phyloP scores from a whole-genome alignment of 225 moss, liverwort and hornwort species.

The Physcomitrellopsis africana region DNA sequence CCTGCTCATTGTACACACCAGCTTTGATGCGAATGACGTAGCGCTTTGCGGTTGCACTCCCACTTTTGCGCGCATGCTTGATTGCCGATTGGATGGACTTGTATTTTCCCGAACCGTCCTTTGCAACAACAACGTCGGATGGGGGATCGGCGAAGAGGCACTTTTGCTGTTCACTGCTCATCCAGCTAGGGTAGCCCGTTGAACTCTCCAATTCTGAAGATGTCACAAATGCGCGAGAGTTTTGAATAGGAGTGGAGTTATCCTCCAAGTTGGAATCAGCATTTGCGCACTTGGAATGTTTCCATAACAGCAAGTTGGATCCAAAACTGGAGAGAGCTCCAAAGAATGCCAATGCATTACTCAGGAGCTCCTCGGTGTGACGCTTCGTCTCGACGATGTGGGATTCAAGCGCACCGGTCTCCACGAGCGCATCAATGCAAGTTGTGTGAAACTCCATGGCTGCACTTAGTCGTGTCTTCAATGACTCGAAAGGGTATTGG shows the following conservation, averaged over 20 bases:
- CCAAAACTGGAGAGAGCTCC: conserved; percentile 37
- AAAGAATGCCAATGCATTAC: conserved; percentile 36
- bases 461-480: conserved; percentile 32
- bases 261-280: not conserved
- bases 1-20: conserved; percentile 62
- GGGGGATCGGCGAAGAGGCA: conserved; percentile 12
- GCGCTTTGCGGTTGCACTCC: conserved; percentile 18
- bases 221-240: not conserved
- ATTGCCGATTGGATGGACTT: conserved; percentile 67
- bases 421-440: conserved; percentile 50
- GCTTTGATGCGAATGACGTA: conserved; percentile 61
- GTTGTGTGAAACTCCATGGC: conserved; percentile 50
- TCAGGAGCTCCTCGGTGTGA: conserved; percentile 32
- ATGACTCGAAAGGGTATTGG: conserved; percentile 12
- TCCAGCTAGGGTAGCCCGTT: conserved; percentile 25
- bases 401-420: conserved; percentile 27
- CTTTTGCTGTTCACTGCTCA: conserved; percentile 20
- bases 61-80: conserved; percentile 44
- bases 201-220: not conserved
- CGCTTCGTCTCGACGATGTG: conserved; percentile 23
- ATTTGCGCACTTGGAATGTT: not conserved
- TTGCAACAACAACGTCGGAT: conserved; percentile 57
- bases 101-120: conserved; percentile 52
- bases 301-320: conserved; percentile 28
- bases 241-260: not conserved